Conservation (phyloP, 371 early-diverging fungal genomes). For the Syncephalastrum racemosum region DNA sequence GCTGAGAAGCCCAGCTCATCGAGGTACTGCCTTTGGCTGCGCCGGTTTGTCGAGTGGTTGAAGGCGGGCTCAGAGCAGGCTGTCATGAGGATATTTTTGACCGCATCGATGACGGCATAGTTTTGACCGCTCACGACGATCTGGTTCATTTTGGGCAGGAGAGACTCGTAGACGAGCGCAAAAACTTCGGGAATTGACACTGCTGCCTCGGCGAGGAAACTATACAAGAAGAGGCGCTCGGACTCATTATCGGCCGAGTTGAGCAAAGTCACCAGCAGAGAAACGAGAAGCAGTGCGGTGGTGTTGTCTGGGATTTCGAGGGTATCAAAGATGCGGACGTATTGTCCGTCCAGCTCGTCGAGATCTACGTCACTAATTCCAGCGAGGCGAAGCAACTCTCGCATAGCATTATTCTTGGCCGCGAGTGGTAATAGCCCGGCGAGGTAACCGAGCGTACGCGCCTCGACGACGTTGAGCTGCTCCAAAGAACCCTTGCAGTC, state of each 20-base stretch:
- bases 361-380: conserved; percentile 55
- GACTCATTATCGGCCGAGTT: conserved; percentile 83
- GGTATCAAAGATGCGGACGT: conserved; percentile 66
- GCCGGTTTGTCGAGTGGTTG: conserved; percentile 34
- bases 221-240: conserved; percentile 81
- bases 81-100: conserved; percentile 73
- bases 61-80: conserved; percentile 66
- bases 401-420: conserved; percentile 61
- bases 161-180: conserved; percentile 72
- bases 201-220: conserved; percentile 80
- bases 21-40: conserved; percentile 52
- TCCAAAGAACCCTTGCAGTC: conserved; percentile 54
- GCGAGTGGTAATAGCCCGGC: conserved; percentile 74
- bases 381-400: conserved; percentile 61
- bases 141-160: conserved; percentile 79
- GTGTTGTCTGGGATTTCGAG: conserved; percentile 70
- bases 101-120: conserved; percentile 68
- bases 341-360: conserved; percentile 53
- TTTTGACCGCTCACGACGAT: conserved; percentile 71
- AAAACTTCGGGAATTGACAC: conserved; percentile 73
- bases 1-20: conserved; percentile 58
- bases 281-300: conserved; percentile 71
- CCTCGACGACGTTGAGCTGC: conserved; percentile 51
- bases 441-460: conserved; percentile 71
- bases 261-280: conserved; percentile 78